phyloP scores from a whole-genome alignment of 331 rosid species.

The Ulmus americana region DNA sequence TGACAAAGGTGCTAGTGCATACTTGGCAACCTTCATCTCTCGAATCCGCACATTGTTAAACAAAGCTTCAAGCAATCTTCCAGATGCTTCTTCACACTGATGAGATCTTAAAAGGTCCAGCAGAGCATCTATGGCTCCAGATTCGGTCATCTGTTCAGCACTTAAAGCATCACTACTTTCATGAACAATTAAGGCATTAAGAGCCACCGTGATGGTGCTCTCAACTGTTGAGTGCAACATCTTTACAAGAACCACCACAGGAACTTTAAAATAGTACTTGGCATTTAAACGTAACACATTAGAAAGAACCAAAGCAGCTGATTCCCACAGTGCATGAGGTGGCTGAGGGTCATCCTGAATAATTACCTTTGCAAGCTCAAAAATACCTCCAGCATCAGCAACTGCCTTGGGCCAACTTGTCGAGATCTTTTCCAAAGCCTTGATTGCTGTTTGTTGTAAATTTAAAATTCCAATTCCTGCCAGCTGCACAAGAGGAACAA shows the following conservation, averaged over 20 bases:
- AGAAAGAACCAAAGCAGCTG: constrained; percentile 90
- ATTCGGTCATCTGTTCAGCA: constrained; percentile 87
- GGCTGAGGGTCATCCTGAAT: constrained; percentile 98
- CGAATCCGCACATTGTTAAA: constrained; percentile 84
- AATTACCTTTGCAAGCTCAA: constrained; percentile 88
- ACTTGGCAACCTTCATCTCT: constrained; percentile 82
- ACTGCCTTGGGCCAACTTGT: constrained; percentile 91
- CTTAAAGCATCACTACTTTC: constrained; percentile 69
- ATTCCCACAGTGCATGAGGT: constrained; percentile 85
- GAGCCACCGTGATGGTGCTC: constrained; percentile 68
- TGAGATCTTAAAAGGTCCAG: constrained; percentile 87
- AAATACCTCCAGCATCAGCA: constrained; percentile 94
- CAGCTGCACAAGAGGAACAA: constrained; percentile 92
- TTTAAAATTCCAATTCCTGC: constrained; percentile 94
- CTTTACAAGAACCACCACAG: constrained; percentile 90
- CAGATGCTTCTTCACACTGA: constrained; percentile 88
- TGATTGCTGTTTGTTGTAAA: constrained; percentile 85
- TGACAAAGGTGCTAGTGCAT: constrained; percentile 86
- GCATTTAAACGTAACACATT: constrained; percentile 64
- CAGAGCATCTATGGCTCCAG: constrained; percentile 75
- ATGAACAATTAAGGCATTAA: constrained; percentile 66
- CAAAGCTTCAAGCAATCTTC: constrained; percentile 78
- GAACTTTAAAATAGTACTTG: constrained; percentile 81
- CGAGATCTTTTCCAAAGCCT: constrained; percentile 84
- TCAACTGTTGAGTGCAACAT: constrained; percentile 75